phyloP scores from a whole-genome alignment of 2,329 filamentous ascomycete species.

The Colletotrichum sp. region DNA sequence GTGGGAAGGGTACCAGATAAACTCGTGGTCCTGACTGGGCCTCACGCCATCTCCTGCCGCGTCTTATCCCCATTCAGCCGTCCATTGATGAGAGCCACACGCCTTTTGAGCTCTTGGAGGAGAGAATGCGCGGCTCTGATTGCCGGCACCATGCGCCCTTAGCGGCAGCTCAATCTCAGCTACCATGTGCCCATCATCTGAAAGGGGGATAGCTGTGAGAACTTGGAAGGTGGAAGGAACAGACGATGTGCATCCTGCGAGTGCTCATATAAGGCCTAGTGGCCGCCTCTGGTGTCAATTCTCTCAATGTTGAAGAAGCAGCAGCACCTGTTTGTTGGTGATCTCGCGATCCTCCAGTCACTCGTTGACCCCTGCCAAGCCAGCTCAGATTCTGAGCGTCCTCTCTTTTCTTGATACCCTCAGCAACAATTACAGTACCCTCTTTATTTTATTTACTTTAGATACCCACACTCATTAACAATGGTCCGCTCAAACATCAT shows the following conservation, averaged over 20 bases:
- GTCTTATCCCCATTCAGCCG: background rate
- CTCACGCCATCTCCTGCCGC: background rate
- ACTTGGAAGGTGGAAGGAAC: background rate
- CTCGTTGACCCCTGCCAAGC: background rate
- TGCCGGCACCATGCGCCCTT: background rate
- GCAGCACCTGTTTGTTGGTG: slow-evolving; percentile 7
- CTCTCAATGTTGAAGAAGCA: background rate
- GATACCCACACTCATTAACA: background rate
- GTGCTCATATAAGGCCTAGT: slow-evolving; percentile 7
- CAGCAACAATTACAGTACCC: background rate
- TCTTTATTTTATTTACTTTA: background rate
- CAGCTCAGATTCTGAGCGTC: slow-evolving; percentile 3
- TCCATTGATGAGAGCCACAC: background rate
- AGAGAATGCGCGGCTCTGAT: background rate
- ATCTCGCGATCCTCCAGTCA: background rate
- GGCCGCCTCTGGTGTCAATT: background rate
- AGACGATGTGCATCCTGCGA: background rate
- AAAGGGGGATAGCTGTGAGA: background rate
- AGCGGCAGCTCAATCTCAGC: background rate
- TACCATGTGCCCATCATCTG: background rate
- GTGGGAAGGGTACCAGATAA: background rate
- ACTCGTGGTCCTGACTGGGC: background rate
- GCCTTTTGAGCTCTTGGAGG: background rate
- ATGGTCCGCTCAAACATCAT: slow-evolving; percentile 8
- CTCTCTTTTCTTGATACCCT: background rate